phyloP scores from a whole-genome alignment of 176 grass and related monocot species.

The Carex pumila region DNA sequence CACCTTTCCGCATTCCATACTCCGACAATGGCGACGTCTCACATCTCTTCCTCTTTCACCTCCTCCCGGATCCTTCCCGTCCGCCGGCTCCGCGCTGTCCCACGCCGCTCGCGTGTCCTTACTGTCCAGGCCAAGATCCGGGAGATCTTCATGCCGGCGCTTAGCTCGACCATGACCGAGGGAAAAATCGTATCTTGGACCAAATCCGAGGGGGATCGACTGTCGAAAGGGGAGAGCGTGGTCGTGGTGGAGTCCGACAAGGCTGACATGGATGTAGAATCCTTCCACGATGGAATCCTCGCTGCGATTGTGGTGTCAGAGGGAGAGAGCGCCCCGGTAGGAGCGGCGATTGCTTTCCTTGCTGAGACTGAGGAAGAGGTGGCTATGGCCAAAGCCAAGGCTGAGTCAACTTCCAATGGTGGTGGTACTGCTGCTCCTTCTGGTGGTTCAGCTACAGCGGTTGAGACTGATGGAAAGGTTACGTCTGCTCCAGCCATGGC shows the following conservation, averaged over 20 bases:
- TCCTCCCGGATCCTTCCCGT: conserved; percentile 13
- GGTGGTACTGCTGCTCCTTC: conserved; percentile 4
- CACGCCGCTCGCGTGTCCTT: conserved; percentile 15
- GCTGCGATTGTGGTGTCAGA: conserved; percentile 60
- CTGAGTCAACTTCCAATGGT: conserved; percentile 22
- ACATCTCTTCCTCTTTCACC: conserved; percentile 8
- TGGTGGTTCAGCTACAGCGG: background rate
- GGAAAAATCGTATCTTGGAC: conserved; percentile 83
- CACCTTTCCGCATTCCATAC: background rate
- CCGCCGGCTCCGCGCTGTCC: background rate
- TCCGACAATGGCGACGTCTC: conserved; percentile 31
- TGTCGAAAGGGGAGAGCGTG: conserved; percentile 80
- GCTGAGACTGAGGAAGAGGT: conserved; percentile 83
- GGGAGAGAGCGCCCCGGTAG: conserved; percentile 62
- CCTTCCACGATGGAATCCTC: conserved; percentile 85
- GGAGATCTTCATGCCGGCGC: conserved; percentile 92
- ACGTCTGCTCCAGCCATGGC: background rate
- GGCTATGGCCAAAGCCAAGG: conserved; percentile 45
- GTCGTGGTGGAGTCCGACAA: conserved; percentile 93
- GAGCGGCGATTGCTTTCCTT: conserved; percentile 83
- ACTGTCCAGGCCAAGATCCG: conserved; percentile 66
- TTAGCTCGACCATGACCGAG: conserved; percentile 86
- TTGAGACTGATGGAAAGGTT: background rate
- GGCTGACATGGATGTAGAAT: conserved; percentile 97
- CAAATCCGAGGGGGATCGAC: conserved; percentile 73